Evolutionary conservation across 108 stramenopile genomes (phyloP).

Genomic region (Skeletonema grethae): DNA sequence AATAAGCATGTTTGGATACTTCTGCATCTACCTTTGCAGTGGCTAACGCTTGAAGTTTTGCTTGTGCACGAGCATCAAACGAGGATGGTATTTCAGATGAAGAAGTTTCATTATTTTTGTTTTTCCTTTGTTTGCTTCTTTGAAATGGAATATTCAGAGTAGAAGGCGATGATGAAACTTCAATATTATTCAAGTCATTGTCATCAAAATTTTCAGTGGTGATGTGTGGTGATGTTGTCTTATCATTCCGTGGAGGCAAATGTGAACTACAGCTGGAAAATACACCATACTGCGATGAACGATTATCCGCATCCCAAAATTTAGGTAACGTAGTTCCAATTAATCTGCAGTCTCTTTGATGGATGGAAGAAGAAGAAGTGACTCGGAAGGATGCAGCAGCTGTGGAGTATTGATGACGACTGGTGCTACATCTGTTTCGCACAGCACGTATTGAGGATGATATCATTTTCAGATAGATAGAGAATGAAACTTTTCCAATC

Average conservation of each 20-base stretch:
- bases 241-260: background rate
- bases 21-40: conserved; percentile 16
- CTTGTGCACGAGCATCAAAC: conserved; percentile 30
- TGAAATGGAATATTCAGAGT: background rate
- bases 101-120: background rate
- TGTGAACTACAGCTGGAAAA: background rate
- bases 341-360: background rate
- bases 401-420: background rate
- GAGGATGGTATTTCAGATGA: conserved; percentile 4
- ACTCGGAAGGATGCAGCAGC: background rate
- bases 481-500: too few relatives aligned
- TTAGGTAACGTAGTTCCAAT: background rate
- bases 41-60: conserved; percentile 27
- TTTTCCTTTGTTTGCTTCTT: background rate
- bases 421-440: background rate
- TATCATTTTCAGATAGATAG: background rate
- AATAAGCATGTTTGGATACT: conserved; percentile 17
- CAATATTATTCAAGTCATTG: background rate
- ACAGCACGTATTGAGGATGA: background rate
- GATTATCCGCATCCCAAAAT: conserved; percentile 4
- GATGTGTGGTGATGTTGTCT: background rate
- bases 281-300: background rate
- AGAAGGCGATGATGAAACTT: background rate
- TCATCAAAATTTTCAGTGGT: background rate
- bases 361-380: background rate